phyloP scores from a whole-genome alignment of 495 filamentous ascomycete genomes.

The Neurospora sp. region DNA sequence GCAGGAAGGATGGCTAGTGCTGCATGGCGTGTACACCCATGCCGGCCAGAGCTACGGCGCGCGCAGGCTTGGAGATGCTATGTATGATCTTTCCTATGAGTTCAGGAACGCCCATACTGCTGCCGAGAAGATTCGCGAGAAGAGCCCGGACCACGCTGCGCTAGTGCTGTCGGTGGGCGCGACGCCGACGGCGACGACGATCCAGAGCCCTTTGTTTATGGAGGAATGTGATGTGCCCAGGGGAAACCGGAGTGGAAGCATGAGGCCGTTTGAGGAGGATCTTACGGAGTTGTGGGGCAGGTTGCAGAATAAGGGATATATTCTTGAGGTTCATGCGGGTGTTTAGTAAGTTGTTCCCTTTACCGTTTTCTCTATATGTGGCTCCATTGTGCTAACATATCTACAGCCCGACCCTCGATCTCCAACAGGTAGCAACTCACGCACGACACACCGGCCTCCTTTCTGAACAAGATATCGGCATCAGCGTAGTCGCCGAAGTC shows the following conservation, averaged over 20 bases:
- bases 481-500: constrained; percentile 65
- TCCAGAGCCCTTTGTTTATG: constrained; percentile 27
- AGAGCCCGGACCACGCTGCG: constrained; percentile 8
- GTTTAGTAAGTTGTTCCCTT: constrained; percentile 23
- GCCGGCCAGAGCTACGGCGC: constrained; percentile 64
- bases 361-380: constrained; percentile 44
- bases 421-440: constrained; percentile 74
- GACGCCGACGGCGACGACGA: constrained; percentile 63
- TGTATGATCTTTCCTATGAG: constrained; percentile 50
- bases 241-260: neutral
- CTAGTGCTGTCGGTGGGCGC: constrained; percentile 68
- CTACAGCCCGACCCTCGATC: constrained; percentile 52
- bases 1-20: constrained; percentile 21
- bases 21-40: constrained; percentile 71
- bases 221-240: neutral
- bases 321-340: constrained; percentile 27
- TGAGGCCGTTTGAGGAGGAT: neutral
- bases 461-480: constrained; percentile 47
- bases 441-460: constrained; percentile 33
- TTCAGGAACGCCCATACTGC: constrained; percentile 38
- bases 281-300: constrained; percentile 4
- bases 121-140: constrained; percentile 26
- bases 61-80: constrained; percentile 39
- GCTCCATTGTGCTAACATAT: constrained; percentile 34
- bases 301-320: constrained; percentile 9